A percentile compares a stretch with the other conserved stretches of the same genome.
Evolutionary conservation across 495 filamentous ascomycete genomes (phyloP).

Genomic region (Lophiotrema nucula): DNA sequence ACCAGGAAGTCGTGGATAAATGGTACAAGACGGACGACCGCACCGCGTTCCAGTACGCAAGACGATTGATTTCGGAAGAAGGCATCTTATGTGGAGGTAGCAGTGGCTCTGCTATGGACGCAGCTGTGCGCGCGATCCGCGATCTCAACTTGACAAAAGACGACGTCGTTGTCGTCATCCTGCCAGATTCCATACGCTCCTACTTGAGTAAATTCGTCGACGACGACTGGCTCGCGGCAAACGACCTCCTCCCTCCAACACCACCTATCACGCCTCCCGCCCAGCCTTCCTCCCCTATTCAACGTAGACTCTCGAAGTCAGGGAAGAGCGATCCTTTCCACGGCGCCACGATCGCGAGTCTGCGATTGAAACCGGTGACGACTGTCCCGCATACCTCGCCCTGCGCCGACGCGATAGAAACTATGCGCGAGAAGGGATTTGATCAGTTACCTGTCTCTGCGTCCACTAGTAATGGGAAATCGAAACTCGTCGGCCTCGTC

Average conservation of each 20-base stretch:
- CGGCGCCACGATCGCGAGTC: slow-evolving; percentile 71
- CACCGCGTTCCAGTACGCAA: slow-evolving; percentile 85
- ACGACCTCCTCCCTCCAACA: slow-evolving; percentile 72
- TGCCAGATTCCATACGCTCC: slow-evolving; percentile 93
- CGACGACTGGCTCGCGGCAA: slow-evolving; percentile 96
- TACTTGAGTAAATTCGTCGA: slow-evolving; percentile 99
- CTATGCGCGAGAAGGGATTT: slow-evolving; percentile 94
- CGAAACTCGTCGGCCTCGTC: slow-evolving; percentile 77
- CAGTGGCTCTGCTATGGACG: slow-evolving; percentile 89
- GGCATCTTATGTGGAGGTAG: slow-evolving; percentile 92
- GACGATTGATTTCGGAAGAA: slow-evolving; percentile 89
- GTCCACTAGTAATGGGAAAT: slow-evolving; percentile 49
- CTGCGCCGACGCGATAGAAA: slow-evolving; percentile 86
- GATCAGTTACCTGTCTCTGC: slow-evolving; percentile 92
- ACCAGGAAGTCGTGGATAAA: slow-evolving; percentile 75
- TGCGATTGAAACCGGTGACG: slow-evolving; percentile 88
- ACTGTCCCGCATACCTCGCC: slow-evolving; percentile 66
- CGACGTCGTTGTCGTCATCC: slow-evolving; percentile 83
- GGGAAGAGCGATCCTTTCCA: slow-evolving; percentile 57
- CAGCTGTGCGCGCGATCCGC: slow-evolving; percentile 73
- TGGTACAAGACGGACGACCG: slow-evolving; percentile 98
- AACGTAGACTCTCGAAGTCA: slow-evolving; percentile 24
- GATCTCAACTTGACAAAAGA: slow-evolving; percentile 70
- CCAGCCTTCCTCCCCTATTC: slow-evolving; percentile 28
- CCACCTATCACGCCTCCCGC: slow-evolving; percentile 46